These are phyloP conservation scores for Candida sakaeoensis DNA, from an alignment of 805 yeast species.

Conservation along the genomic window DNA sequence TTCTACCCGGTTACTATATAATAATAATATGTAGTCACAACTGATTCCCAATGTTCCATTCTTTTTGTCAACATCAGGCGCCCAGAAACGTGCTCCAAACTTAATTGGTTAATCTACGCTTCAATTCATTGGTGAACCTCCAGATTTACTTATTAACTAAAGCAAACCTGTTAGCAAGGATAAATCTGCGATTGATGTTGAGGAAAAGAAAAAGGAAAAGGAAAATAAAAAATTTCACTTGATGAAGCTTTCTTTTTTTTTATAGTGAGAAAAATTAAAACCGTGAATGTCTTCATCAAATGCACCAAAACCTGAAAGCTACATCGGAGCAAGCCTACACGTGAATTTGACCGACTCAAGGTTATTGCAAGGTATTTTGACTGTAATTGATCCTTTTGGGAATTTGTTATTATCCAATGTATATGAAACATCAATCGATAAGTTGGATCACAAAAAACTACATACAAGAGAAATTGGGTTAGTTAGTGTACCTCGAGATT, in stretches of 20 bases:
- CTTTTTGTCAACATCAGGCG: conserved; percentile 39
- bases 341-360: conserved; percentile 28
- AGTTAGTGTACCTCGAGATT: conserved; percentile 48
- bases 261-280: conserved; percentile 3
- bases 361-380: conserved; percentile 33
- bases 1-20: too few species aligned
- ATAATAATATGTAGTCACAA: conserved; percentile 33
- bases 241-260: neutral
- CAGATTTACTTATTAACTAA: conserved; percentile 13
- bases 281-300: neutral
- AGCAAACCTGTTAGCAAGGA: conserved; percentile 21
- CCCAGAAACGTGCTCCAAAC: conserved; percentile 44
- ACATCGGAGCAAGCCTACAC: conserved; percentile 29
- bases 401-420: conserved; percentile 35
- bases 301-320: conserved; percentile 17
- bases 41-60: conserved; percentile 44
- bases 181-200: conserved; percentile 40
- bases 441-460: conserved; percentile 15
- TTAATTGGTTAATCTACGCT: conserved; percentile 36
- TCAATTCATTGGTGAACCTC: conserved; percentile 28
- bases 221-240: conserved; percentile 3
- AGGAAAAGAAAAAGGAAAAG: conserved; percentile 11
- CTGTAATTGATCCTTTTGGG: conserved; percentile 43
- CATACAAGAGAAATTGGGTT: conserved; percentile 45
- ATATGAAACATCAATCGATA: conserved; percentile 29